phyloP scores from a whole-genome alignment of 495 filamentous ascomycete species.

The Monascus purpureus region DNA sequence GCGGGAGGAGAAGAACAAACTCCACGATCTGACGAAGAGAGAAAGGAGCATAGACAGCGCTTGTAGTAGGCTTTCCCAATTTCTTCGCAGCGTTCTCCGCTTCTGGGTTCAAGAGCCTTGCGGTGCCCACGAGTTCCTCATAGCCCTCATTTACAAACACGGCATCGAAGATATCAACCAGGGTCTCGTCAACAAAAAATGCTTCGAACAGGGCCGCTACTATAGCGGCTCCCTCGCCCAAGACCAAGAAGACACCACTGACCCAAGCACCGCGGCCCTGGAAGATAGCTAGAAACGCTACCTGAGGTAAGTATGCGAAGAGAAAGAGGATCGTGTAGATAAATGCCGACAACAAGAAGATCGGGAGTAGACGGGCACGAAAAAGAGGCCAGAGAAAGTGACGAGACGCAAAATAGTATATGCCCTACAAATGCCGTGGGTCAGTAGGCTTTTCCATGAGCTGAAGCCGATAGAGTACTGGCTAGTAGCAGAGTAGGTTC shows the following conservation, averaged over 20 bases:
- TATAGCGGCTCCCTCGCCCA: constrained; percentile 51
- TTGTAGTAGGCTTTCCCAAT: constrained; percentile 43
- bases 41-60: constrained; percentile 49
- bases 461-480: too few species aligned
- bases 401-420: constrained; percentile 45
- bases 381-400: constrained; percentile 51
- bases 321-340: constrained; percentile 48
- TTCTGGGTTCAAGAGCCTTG: constrained; percentile 39
- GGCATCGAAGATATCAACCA: constrained; percentile 55
- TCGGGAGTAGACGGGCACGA: constrained; percentile 42
- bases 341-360: constrained; percentile 42
- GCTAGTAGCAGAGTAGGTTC: too few species aligned
- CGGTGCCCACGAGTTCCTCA: constrained; percentile 39
- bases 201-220: constrained; percentile 50
- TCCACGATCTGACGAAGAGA: constrained; percentile 66
- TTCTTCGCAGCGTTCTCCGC: constrained; percentile 36
- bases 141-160: constrained; percentile 46
- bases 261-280: constrained; percentile 46
- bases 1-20: constrained; percentile 53
- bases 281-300: constrained; percentile 51
- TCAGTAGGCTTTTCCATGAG: too few species aligned
- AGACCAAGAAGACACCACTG: constrained; percentile 47
- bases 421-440: constrained; percentile 37
- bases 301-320: constrained; percentile 46
- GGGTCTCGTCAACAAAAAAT: constrained; percentile 54